Evolutionary conservation across 768 basidiomycete genomes (phyloP), one percentile per base, ranked within the genome.

Genomic region (Ramaria rubella): DNA sequence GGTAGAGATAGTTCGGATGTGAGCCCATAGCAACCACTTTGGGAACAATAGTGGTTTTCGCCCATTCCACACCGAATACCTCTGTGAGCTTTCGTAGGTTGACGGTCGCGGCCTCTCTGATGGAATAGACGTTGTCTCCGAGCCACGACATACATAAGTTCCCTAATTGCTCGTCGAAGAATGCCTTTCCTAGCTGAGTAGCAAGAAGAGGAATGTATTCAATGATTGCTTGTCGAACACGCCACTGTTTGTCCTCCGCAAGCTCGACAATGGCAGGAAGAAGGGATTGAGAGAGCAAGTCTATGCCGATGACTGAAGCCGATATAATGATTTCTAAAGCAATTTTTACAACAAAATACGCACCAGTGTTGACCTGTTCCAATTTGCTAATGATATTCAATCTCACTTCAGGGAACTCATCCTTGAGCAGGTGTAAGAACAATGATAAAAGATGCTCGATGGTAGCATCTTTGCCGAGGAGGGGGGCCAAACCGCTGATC

Each of bases 241-340:
- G 88, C 96, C 96, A 99, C 59, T 96, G 96, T 70, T 98, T 99
- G 77, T 99, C 96, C 71, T 98, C 95, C 7, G 96, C 96, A 31
- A 99, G 78, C 68, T 98, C 91, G 60, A 98, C 90, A 62, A 99
- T 98, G 34, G 96, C 96, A 8, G 96, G 96, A 29, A 99, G 81
- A 34, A 99, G 86, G 62, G 91, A 94, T 62, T 94, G 93, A 1
- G 93, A 92, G 51, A 99, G 75, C 29, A 93, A 78, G 59, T 97
- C 92, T 65, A 98, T 96, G 45, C 96, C 96, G 62, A 99, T 98
- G n/a, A 98, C 96, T 94, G 60, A 2, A 57, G 31, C 55, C 14
- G n/a, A 15, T 30, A 48, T 38, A 57, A 60, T 49, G 27, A 57
- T n/a, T n/a, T n/a, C n/a, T n/a, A n/a, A n/a, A n/a, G n/a, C n/a